Evolutionary conservation across 306 rosid genomes (phyloP), one percentile per base, ranked within the genome.

Genomic region (Albizia julibrissin): DNA sequence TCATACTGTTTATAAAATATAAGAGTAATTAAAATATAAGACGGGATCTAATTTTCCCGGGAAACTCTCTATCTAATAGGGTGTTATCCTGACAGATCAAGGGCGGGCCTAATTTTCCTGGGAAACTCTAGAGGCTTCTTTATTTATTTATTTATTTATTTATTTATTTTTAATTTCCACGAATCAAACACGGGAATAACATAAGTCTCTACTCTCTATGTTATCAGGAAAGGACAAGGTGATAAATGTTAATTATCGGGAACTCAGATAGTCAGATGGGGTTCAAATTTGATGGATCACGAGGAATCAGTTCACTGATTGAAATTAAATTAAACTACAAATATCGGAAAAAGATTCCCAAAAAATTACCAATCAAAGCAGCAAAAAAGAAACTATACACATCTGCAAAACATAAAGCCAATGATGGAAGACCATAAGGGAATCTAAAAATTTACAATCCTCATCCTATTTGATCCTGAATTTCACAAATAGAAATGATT

Each of bases 181-280:
- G 8, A 29, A 75, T 29, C 34, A 40, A 56, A 40, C 47, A 54
- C 1, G 74, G 34, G 76, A 40, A 64, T 70, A 7, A 85, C 21
- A 54, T 54, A 86, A 75, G 12, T 37, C 40, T 65, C 22, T 9
- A 11, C 52, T 27, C 29, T 76, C 22, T 8, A 11, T 64, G 69
- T 46, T 66, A 56, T 66, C 49, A 39, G 19, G 69, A 47, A 71
- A 62, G 14, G 37, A 14, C 79, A 75, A 21, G 31, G 74, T 10
- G 78, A 78, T 61, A 29, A 74, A 62, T 58, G 58, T 12, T 42
- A 77, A 72, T 81, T 14, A 82, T 27, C 5, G 9, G 50, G 1
- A 49, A 39, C 81, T 76, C 76, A 1, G 78, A 77, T 44, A 54
- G 66, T 76, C 76, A 1, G 78, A 77, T 44, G 64, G 66, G 39